Conservation (phyloP, 164 flowering plant species). For the Magnolia changhungtana region DNA sequence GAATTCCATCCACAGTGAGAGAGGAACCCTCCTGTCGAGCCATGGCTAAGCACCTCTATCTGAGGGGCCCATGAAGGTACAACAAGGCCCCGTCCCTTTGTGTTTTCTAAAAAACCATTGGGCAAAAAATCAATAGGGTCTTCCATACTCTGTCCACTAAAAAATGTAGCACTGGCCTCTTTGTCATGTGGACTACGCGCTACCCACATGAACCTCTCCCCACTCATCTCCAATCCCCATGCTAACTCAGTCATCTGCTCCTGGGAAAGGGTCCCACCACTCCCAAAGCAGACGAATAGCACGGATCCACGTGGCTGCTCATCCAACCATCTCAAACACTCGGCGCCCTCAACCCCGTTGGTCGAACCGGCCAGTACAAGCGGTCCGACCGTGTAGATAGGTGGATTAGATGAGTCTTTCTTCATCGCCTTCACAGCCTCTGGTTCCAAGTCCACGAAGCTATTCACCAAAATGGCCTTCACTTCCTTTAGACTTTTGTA, state of each 20-base stretch:
- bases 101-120: slow-evolving; percentile 29
- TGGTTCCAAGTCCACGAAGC: slow-evolving; percentile 24
- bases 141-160: slow-evolving; percentile 9
- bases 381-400: slow-evolving; percentile 39
- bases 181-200: slow-evolving; percentile 28
- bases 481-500: slow-evolving; percentile 10
- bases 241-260: slow-evolving; percentile 37
- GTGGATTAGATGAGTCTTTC: slow-evolving; percentile 13
- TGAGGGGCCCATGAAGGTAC: slow-evolving; percentile 49
- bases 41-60: slow-evolving; percentile 28
- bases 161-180: slow-evolving; percentile 21
- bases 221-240: slow-evolving; percentile 37
- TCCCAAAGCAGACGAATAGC: slow-evolving; percentile 38
- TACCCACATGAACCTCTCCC: slow-evolving; percentile 42
- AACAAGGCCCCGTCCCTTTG: slow-evolving; percentile 30
- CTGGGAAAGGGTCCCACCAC: slow-evolving; percentile 38
- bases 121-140: slow-evolving; percentile 31
- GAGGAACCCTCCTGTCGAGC: slow-evolving; percentile 38
- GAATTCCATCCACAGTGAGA: slow-evolving; percentile 53
- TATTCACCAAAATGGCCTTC: slow-evolving; percentile 28
- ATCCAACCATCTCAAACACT: slow-evolving; percentile 38
- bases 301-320: slow-evolving; percentile 36
- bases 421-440: slow-evolving; percentile 20
- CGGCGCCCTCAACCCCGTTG: neutral
- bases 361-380: slow-evolving; percentile 14